Conservation (phyloP, 768 basidiomycete species). For the Crassisporium funariophilum region DNA sequence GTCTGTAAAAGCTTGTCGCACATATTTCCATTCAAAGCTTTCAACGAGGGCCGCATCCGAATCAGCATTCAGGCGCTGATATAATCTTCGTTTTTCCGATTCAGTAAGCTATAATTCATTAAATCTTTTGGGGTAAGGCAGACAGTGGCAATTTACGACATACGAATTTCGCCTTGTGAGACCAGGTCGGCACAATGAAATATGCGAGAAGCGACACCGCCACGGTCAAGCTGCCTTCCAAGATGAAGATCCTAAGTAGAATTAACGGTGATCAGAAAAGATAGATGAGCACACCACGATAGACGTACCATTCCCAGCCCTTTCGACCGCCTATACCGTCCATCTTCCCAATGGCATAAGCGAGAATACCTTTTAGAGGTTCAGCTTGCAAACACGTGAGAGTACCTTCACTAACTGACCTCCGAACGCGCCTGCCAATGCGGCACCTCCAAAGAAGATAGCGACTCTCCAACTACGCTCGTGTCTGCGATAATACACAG, state of each 20-base stretch:
- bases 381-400: too few relatives aligned
- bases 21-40: conserved; percentile 58
- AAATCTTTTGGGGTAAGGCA: conserved; percentile 25
- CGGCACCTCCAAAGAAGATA: conserved; percentile 63
- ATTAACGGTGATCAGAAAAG: neutral
- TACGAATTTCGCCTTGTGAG: conserved; percentile 58
- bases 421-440: conserved; percentile 66
- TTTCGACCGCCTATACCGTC: conserved; percentile 58
- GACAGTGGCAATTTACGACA: conserved; percentile 14
- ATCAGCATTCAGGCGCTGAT: conserved; percentile 51
- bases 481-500: conserved; percentile 59
- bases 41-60: conserved; percentile 57
- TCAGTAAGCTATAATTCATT: conserved; percentile 52
- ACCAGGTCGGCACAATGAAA: conserved; percentile 61
- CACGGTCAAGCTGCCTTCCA: conserved; percentile 57
- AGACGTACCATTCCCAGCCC: conserved; percentile 59
- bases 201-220: conserved; percentile 49
- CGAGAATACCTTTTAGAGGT: conserved; percentile 64
- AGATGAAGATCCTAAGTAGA: conserved; percentile 53
- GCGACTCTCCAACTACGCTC: conserved; percentile 65
- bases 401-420: too few relatives aligned
- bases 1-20: conserved; percentile 56
- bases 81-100: conserved; percentile 49
- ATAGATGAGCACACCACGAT: too few relatives aligned
- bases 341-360: conserved; percentile 62